These are phyloP conservation scores for Krasilnikovozyma curviuscula DNA, from an alignment of 768 basidiomycete species.

Conservation along the genomic window DNA sequence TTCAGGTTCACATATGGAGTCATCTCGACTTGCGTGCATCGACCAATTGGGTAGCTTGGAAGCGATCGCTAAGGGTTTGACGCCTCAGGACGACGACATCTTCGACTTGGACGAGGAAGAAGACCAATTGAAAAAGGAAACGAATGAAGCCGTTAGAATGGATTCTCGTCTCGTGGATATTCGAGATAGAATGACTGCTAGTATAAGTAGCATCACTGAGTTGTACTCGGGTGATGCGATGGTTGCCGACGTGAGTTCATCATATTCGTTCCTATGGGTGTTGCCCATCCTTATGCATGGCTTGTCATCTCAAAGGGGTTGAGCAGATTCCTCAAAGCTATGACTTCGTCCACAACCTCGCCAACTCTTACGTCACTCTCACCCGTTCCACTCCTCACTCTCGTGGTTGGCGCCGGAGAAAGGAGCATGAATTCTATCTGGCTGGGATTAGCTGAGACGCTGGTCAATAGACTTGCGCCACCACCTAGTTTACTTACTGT, in stretches of 20 bases:
- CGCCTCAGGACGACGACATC: constrained; percentile 50
- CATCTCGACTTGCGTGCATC: constrained; percentile 24
- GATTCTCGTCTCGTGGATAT: constrained; percentile 35
- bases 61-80: constrained; percentile 71
- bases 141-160: constrained; percentile 30
- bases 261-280: not conserved
- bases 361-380: constrained; percentile 58
- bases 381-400: constrained; percentile 43
- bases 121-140: not conserved
- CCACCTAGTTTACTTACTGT: constrained; percentile 28
- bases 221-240: constrained; percentile 63
- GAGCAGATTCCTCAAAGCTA: constrained; percentile 66
- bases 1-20: not conserved
- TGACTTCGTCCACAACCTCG: constrained; percentile 60
- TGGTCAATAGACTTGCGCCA: constrained; percentile 65
- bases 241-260: constrained; percentile 46
- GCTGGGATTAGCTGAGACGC: constrained; percentile 61
- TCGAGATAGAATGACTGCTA: constrained; percentile 45
- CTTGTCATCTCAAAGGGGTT: constrained; percentile 35
- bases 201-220: constrained; percentile 42
- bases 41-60: constrained; percentile 61
- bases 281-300: not conserved
- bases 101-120: constrained; percentile 41
- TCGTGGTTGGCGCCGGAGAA: constrained; percentile 22
- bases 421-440: constrained; percentile 35